A percentile compares a stretch with the other conserved stretches of the same genome.
phyloP scores from a whole-genome alignment of 345 rosid species.

The Raphanus sativus region DNA sequence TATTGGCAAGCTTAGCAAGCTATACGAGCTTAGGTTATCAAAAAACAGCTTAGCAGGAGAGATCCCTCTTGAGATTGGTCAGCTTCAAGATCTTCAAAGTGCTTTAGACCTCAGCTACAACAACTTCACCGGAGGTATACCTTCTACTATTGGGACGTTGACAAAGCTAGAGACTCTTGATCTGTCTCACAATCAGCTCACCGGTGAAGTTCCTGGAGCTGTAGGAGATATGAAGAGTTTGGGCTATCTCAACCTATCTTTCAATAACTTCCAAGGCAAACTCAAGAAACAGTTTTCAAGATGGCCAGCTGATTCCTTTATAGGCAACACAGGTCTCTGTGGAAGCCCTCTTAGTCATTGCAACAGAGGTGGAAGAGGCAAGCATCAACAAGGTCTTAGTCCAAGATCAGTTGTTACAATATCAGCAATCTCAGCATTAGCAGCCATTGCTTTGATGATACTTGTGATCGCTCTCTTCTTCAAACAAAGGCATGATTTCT shows the following conservation, averaged over 20 bases:
- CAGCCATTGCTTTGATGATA: conserved; percentile 62
- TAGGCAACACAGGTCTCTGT: conserved; percentile 71
- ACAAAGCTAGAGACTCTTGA: conserved; percentile 77
- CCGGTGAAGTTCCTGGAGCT: conserved; percentile 65
- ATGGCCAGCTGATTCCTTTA: conserved; percentile 78
- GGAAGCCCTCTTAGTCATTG: conserved; percentile 71
- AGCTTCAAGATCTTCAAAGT: conserved; percentile 74
- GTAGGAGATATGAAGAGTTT: conserved; percentile 75
- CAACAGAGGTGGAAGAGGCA: conserved; percentile 23
- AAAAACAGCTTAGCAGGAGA: conserved; percentile 65
- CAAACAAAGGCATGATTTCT: conserved; percentile 51
- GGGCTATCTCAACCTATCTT: conserved; percentile 75
- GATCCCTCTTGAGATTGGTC: conserved; percentile 73
- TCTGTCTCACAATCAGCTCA: conserved; percentile 74
- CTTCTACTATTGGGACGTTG: conserved; percentile 62
- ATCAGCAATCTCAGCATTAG: conserved; percentile 63
- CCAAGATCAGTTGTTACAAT: conserved; percentile 50
- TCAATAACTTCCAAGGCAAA: conserved; percentile 67
- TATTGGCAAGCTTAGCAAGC: conserved; percentile 67
- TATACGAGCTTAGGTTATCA: conserved; percentile 72
- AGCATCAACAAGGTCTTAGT: conserved; percentile 44
- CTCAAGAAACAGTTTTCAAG: conserved; percentile 65
- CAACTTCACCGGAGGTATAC: conserved; percentile 66
- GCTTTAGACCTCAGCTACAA: conserved; percentile 74
- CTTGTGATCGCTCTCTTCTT: conserved; percentile 51